Base-by-base conservation (phyloP, 169 alveolate genomes). In the Plasmodium berghei region DNA sequence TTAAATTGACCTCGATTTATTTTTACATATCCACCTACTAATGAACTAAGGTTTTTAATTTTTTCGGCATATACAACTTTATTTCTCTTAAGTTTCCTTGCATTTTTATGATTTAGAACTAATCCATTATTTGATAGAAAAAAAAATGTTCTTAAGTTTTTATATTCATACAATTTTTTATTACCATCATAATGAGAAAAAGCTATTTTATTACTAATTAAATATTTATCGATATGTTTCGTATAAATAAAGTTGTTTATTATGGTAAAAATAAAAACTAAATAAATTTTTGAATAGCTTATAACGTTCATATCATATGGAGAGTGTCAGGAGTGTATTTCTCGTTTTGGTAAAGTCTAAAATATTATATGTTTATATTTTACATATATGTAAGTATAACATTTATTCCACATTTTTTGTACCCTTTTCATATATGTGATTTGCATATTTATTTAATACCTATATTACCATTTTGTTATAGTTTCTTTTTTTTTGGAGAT, bases 11-110 rank as follows among this genome's bases (percentile, higher is more conserved):
- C 90, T 14, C 9, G 22, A 12, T 16, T 46, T 48, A 83, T 59
- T 56, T 22, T 26, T 54, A 83, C 90, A 46, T 67, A 48, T 1
- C 85, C 90, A 9, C 90, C 90, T 12, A 83, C 26, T 45, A 83
- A 54, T 4, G 73, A 40, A 16, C 28, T 28, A 5, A 26, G 2
- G 26, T 83, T 62, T 22, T 46, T 83, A 40, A 83, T 83, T 34
- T 69, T 64, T 26, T 49, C 74, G 24, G 48, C 59, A 61, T 48
- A 18, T 62, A 55, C 1, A 9, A 34, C 6, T 9, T 18, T 22
- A 18, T 22, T 12, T 6, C 42, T 8, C 20, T 54, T 69, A 10
- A 20, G 46, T 42, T 56, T 22, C 18, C 45, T 52, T 9, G 22
- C 45, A 8, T 56, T 52, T 22, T 18, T 14, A 40, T 54, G 26